Percentiles rank a stretch among this genome's conserved stretches.
These are phyloP conservation scores for Thelonectria discophora DNA, from an alignment of 2,329 filamentous ascomycete species.

Conservation along the genomic window DNA sequence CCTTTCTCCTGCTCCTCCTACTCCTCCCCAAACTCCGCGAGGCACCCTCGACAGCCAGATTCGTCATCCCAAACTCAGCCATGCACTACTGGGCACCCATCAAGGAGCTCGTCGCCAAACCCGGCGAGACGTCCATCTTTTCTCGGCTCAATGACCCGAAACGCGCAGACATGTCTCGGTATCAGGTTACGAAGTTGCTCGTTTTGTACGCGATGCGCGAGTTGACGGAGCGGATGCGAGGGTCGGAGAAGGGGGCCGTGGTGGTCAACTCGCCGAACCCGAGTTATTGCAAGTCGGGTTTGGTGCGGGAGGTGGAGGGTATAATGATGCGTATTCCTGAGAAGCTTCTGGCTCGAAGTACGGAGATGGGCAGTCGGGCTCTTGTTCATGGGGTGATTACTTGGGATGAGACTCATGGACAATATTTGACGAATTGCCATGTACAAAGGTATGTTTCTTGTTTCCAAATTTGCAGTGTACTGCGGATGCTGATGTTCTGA, in stretches of 20 bases:
- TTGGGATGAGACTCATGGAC: constrained; percentile 45
- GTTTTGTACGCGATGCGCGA: constrained; percentile 45
- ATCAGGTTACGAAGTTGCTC: constrained; percentile 46
- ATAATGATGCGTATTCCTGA: background rate
- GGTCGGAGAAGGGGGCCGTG: constrained; percentile 21
- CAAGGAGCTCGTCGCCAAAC: constrained; percentile 33
- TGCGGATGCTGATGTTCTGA: background rate
- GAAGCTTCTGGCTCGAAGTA: constrained; percentile 50
- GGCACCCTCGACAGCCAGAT: constrained; percentile 25
- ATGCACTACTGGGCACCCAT: constrained; percentile 40
- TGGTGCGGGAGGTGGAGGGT: constrained; percentile 31
- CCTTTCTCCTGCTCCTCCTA: constrained; percentile 34
- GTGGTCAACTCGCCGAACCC: constrained; percentile 53
- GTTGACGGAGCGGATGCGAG: constrained; percentile 32
- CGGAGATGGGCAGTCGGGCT: constrained; percentile 54
- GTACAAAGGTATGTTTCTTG: constrained; percentile 35
- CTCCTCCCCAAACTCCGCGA: constrained; percentile 41
- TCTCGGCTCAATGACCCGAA: constrained; percentile 43
- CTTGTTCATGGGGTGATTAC: constrained; percentile 44
- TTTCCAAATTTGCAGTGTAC: background rate
- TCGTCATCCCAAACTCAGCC: constrained; percentile 36
- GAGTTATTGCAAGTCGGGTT: constrained; percentile 51
- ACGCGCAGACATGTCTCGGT: constrained; percentile 42
- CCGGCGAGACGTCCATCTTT: constrained; percentile 34
- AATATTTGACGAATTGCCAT: constrained; percentile 47